These are phyloP conservation scores for Hygrocybe punicea DNA, from an alignment of 768 basidiomycete genomes.

Conservation along the genomic window DNA sequence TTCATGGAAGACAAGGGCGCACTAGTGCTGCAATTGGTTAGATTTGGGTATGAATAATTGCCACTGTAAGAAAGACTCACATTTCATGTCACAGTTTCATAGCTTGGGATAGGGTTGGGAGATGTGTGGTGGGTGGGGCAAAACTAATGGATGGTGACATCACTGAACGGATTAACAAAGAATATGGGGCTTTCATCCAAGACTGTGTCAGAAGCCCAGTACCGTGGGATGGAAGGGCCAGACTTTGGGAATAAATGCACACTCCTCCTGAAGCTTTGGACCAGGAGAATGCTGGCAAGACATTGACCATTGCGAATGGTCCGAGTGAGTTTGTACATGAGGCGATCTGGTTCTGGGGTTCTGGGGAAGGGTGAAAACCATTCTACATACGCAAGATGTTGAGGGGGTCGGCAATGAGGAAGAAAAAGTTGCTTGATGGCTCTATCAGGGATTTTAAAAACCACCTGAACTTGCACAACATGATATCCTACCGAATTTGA, in stretches of 20 bases:
- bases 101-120: no score
- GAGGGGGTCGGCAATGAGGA: slow-evolving; percentile 1
- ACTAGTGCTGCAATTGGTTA: no score
- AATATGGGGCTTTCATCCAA: slow-evolving; percentile 29
- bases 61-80: no score
- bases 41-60: no score
- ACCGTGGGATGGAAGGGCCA: slow-evolving; percentile 22
- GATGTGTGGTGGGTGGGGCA: not conserved
- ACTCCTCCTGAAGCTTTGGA: slow-evolving; percentile 25
- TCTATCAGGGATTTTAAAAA: slow-evolving; percentile 21
- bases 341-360: slow-evolving; percentile 13
- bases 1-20: no score
- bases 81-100: no score
- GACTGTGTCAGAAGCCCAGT: slow-evolving; percentile 33
- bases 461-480: slow-evolving; percentile 21
- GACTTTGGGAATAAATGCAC: slow-evolving; percentile 33
- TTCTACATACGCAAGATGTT: slow-evolving; percentile 27
- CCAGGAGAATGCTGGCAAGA: slow-evolving; percentile 25
- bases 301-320: slow-evolving; percentile 3
- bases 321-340: slow-evolving; percentile 18
- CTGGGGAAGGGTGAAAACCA: slow-evolving; percentile 22
- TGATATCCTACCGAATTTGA: slow-evolving; percentile 22
- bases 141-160: slow-evolving; percentile 5
- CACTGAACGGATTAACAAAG: slow-evolving; percentile 30
- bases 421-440: slow-evolving; percentile 8